Percentiles rank a stretch among this genome's conserved stretches.
Evolutionary conservation across 2,329 filamentous ascomycete species (phyloP).

Genomic region (Gaeumannomyces tritici): DNA sequence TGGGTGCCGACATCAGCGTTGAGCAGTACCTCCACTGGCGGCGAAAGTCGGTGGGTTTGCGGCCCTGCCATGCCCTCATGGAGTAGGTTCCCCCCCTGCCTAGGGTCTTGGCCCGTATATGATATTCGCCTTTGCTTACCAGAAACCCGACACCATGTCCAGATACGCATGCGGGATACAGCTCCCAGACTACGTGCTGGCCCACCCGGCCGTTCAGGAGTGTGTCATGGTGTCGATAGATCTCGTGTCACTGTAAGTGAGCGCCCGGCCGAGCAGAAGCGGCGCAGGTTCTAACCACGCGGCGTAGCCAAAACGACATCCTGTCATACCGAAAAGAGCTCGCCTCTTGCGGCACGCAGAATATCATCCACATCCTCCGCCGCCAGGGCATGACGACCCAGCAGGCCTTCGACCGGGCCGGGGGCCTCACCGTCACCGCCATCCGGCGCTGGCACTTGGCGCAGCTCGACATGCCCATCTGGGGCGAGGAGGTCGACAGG

Average conservation of each 20-base stretch:
- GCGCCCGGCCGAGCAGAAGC: no score
- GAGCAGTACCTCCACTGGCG: slow-evolving; percentile 1
- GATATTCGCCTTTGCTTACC: not conserved
- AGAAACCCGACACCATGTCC: not conserved
- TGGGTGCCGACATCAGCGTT: not conserved
- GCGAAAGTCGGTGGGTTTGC: not conserved
- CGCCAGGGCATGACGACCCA: not conserved
- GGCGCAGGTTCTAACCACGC: not conserved
- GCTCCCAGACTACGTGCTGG: not conserved
- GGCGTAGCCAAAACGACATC: not conserved
- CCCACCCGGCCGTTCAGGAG: not conserved
- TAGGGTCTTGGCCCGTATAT: not conserved
- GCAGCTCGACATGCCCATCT: slow-evolving; percentile 1
- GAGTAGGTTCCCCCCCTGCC: not conserved
- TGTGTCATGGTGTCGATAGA: not conserved
- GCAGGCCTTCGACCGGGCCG: slow-evolving; percentile 1
- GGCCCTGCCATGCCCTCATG: not conserved
- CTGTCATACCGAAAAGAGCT: slow-evolving; percentile 1
- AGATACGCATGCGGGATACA: slow-evolving; percentile 3
- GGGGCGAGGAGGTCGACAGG: slow-evolving; percentile 1
- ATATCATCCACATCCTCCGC: slow-evolving; percentile 1
- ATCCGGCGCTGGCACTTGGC: slow-evolving; percentile 1
- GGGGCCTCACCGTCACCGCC: not conserved
- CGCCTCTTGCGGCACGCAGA: not conserved
- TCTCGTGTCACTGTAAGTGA: not conserved